A percentile compares a stretch with the other conserved stretches of the same genome.
phyloP scores from a whole-genome alignment of 257 asterid genomes.

The Lycium ferocissimum region DNA sequence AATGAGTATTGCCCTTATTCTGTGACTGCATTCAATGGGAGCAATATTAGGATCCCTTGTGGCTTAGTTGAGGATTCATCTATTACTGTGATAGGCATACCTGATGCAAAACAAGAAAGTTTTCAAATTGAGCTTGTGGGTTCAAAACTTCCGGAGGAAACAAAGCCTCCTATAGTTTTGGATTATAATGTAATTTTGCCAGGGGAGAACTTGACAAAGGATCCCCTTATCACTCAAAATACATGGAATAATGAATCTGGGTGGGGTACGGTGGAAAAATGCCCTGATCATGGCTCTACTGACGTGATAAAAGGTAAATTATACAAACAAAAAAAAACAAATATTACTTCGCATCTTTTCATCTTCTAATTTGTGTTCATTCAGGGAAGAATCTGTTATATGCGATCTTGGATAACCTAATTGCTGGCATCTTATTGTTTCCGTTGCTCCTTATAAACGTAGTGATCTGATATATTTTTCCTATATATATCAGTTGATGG shows the following conservation, averaged over 20 bases:
- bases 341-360: background rate
- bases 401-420: background rate
- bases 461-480: slow-evolving; percentile 17
- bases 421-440: slow-evolving; percentile 1
- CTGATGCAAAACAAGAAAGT: slow-evolving; percentile 55
- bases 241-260: slow-evolving; percentile 79
- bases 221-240: slow-evolving; percentile 72
- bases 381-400: background rate
- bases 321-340: too few relatives aligned
- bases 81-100: slow-evolving; percentile 82
- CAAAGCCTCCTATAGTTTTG: slow-evolving; percentile 70
- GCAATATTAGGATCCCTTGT: slow-evolving; percentile 70
- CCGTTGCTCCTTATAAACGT: background rate
- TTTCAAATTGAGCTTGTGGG: slow-evolving; percentile 77
- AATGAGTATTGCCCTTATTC: slow-evolving; percentile 58
- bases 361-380: background rate
- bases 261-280: slow-evolving; percentile 88
- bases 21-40: slow-evolving; percentile 49
- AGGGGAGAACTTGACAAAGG: slow-evolving; percentile 78
- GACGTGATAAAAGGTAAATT: slow-evolving; percentile 55
- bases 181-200: slow-evolving; percentile 69
- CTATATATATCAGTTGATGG: slow-evolving; percentile 77
- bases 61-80: slow-evolving; percentile 90
- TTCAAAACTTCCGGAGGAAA: slow-evolving; percentile 55
- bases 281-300: slow-evolving; percentile 71